Base-by-base conservation (phyloP, 192 early-diverging fungal species). In the Coemansia sp. region DNA sequence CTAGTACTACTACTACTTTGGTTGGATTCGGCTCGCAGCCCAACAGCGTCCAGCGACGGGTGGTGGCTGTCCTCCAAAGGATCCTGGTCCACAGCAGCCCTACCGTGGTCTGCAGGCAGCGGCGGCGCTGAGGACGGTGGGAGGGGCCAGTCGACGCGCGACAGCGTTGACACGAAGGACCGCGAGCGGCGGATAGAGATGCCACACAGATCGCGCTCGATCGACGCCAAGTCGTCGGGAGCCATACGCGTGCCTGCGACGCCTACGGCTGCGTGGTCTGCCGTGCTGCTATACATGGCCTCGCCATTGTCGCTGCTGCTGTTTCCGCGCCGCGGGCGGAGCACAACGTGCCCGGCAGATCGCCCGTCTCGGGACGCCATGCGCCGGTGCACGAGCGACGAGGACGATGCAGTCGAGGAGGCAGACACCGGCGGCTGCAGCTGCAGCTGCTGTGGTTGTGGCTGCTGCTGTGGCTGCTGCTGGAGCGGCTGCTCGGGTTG, bases 101-200 rank as follows among this genome's bases (percentile, higher is more conserved):
- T n/a, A n/a, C n/a, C n/a, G n/a, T n/a, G n/a, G n/a, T n/a, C n/a
- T n/a, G n/a, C n/a, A 23, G 10, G 63, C 31, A 34, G 37, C 20
- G 12, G 23, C 51, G n/a, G 15, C 13, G 55, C n/a, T 33, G 64
- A 58, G 13, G 64, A 34, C 25, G 71, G 77, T 30, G 77, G 77
- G 57, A 79, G 34, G 4, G 77, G 77, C 77, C 77, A 79, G 18
- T 79, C 71, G 21, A 61, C 58, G 7, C 68, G 66, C 53, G 77
- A 74, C 18, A 79, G 48, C 1, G 57, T 64, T 12, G 72, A 74
- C n/a, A 64, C 67, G n/a, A 68, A 70, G n/a, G 77, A 79, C 7
- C 62, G 64, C 2, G 72, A 70, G 45, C 68, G 71, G 21, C 72
- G 64, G 21, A 65, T 2, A n/a, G 56, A 59, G 28, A 34, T 18